These are phyloP conservation scores for Peniophora sp. DNA, from an alignment of 1,284 basidiomycete genomes.

Conservation along the genomic window DNA sequence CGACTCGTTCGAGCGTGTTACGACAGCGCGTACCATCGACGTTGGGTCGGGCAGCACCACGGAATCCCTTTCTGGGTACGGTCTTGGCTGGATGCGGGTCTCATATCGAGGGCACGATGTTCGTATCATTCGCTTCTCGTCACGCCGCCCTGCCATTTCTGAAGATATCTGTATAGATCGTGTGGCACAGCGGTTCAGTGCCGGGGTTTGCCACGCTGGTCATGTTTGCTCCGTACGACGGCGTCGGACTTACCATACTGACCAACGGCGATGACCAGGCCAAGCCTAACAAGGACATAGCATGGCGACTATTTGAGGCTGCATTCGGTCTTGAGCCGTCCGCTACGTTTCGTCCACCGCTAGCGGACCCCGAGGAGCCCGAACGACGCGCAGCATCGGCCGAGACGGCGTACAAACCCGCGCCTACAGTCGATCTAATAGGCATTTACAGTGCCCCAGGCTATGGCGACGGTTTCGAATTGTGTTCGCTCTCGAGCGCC, in stretches of 20 bases:
- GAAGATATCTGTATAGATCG: slow-evolving; percentile 12
- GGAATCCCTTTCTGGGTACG: slow-evolving; percentile 26
- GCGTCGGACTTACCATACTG: slow-evolving; percentile 32
- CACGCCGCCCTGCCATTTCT: background rate
- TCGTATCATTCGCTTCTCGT: background rate
- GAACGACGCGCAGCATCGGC: background rate
- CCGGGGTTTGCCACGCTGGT: slow-evolving; percentile 34
- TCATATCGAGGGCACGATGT: slow-evolving; percentile 32
- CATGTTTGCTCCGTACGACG: slow-evolving; percentile 20
- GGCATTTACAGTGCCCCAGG: slow-evolving; percentile 15
- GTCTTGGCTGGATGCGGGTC: slow-evolving; percentile 31
- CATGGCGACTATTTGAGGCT: background rate
- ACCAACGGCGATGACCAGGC: slow-evolving; percentile 30
- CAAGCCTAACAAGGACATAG: slow-evolving; percentile 10
- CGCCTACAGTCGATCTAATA: slow-evolving; percentile 11
- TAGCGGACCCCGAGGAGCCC: background rate
- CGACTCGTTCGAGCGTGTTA: slow-evolving; percentile 27
- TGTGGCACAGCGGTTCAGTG: slow-evolving; percentile 31
- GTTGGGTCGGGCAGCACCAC: slow-evolving; percentile 1
- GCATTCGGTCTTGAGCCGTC: background rate
- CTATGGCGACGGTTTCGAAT: slow-evolving; percentile 13
- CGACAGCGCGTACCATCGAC: slow-evolving; percentile 22
- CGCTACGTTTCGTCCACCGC: background rate
- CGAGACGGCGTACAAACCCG: background rate
- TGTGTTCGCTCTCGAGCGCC: slow-evolving; percentile 12